These are phyloP conservation scores for Phytophthora crassamura DNA, from an alignment of 352 stramenopile genomes.

Conservation along the genomic window DNA sequence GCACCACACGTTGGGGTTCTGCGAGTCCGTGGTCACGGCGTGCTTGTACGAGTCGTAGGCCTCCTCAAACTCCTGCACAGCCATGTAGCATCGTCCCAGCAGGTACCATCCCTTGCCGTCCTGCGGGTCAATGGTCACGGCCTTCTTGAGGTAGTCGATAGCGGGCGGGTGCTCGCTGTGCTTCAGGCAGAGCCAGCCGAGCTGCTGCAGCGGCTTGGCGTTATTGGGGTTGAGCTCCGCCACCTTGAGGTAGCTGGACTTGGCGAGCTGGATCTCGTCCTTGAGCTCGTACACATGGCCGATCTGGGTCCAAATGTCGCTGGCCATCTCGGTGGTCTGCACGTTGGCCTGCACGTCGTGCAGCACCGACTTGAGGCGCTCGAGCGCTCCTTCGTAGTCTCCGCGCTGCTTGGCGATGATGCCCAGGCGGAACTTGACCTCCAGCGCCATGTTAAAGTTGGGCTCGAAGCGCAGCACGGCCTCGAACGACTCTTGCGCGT, in stretches of 20 bases:
- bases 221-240: constrained; percentile 86
- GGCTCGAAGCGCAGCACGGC: constrained; percentile 85
- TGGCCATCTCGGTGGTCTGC: constrained; percentile 86
- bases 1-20: constrained; percentile 93
- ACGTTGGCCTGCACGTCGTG: constrained; percentile 83
- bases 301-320: constrained; percentile 89
- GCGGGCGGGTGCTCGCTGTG: constrained; percentile 84
- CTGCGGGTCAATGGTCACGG: constrained; percentile 78
- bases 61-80: constrained; percentile 90
- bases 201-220: constrained; percentile 83
- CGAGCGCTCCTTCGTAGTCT: constrained; percentile 82
- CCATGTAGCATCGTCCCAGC: constrained; percentile 92
- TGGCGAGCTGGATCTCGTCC: constrained; percentile 84
- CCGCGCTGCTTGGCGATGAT: constrained; percentile 88
- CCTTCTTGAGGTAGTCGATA: constrained; percentile 89
- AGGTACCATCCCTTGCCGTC: constrained; percentile 92
- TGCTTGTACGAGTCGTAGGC: constrained; percentile 93
- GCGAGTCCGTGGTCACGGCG: constrained; percentile 86
- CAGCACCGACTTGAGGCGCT: constrained; percentile 84
- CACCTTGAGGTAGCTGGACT: constrained; percentile 89
- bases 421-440: constrained; percentile 87
- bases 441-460: constrained; percentile 89
- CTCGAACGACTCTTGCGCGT: constrained; percentile 88
- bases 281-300: constrained; percentile 90
- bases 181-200: constrained; percentile 87